These are phyloP conservation scores for Stylonectria norvegica DNA, from an alignment of 2,329 filamentous ascomycete species.

Conservation along the genomic window DNA sequence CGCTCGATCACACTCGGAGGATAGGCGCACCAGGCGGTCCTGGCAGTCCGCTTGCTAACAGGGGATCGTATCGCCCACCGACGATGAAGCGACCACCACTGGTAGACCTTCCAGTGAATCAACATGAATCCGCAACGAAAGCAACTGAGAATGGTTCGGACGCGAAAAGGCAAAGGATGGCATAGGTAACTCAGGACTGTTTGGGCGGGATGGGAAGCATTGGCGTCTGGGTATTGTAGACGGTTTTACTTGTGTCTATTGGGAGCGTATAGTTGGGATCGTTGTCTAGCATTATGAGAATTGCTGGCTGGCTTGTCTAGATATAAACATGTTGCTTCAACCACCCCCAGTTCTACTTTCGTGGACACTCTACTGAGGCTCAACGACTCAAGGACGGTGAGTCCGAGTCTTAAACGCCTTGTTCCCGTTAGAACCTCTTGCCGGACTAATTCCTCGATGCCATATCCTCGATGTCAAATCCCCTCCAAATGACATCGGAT, in stretches of 20 bases:
- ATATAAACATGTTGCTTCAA: no score
- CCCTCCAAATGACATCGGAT: no score
- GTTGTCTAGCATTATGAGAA: no score
- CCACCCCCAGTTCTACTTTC: no score
- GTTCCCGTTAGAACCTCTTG: no score
- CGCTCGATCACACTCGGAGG: slow-evolving; percentile 51
- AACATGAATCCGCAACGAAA: slow-evolving; percentile 20
- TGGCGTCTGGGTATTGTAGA: slow-evolving; percentile 16
- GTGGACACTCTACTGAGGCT: no score
- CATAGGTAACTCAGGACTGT: slow-evolving; percentile 22
- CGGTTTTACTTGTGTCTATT: neutral
- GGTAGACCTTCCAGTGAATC: slow-evolving; percentile 50
- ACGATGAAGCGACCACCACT: slow-evolving; percentile 56
- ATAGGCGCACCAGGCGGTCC: slow-evolving; percentile 56
- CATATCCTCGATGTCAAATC: no score
- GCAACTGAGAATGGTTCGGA: slow-evolving; percentile 35
- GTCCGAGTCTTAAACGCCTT: no score
- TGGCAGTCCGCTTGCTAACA: slow-evolving; percentile 56
- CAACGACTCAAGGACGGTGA: no score
- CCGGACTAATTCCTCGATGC: no score
- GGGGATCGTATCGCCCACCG: slow-evolving; percentile 56
- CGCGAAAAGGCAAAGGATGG: slow-evolving; percentile 51
- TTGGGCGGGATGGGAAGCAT: slow-evolving; percentile 6
- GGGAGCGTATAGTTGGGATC: neutral
- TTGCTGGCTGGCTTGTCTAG: no score